Evolutionary conservation across 2,329 filamentous ascomycete species (phyloP), one percentile per base, ranked within the genome.

Genomic region (Cladosporium sp.): DNA sequence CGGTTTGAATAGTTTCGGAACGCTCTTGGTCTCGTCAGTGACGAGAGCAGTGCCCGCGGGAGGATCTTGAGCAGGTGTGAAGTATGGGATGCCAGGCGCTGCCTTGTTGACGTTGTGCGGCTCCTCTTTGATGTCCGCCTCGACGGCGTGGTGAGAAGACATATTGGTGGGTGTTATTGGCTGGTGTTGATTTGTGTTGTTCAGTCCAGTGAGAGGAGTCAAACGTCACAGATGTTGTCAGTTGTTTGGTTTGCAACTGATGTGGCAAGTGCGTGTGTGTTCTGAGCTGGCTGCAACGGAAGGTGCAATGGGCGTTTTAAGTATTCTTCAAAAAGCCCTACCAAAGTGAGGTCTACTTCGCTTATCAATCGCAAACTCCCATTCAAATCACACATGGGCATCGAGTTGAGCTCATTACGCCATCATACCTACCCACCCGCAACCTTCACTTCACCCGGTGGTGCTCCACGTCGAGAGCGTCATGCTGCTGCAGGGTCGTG

Each of bases 1-100:
- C 4, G 86, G 85, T 63, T 81, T 80, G 77, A 88, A 88, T 48
- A 88, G 79, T 73, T 88, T 88, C 6, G 86, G 85, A 7, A 87
- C 81, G 13, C 82, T 76, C 39, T 79, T 78, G 63, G 74, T 70
- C 69, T 82, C 79, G 63, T 85, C 82, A 26, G 77, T 77, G 16
- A 79, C 70, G 48, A 82, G 68, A 4, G 81, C 81, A 26, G 81
- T 83, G 53, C 82, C 82, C 5, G 82, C 80, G 14, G 78, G 76
- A 3, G 81, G 81, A 48, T 77, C 72, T 70, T 84, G 82, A 2
- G 72, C 70, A 14, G 82, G 82, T 4, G 82, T 84, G 72, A 81
- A 84, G 74, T 82, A 84, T 11, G 81, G 74, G 53, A 81, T 78
- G 32, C 79, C 79, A 26, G 76, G 73, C 5, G 81, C 79, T 21